These are phyloP conservation scores for Pseudogymnoascus sp. DNA, from an alignment of 2,329 filamentous ascomycete genomes.

Conservation along the genomic window DNA sequence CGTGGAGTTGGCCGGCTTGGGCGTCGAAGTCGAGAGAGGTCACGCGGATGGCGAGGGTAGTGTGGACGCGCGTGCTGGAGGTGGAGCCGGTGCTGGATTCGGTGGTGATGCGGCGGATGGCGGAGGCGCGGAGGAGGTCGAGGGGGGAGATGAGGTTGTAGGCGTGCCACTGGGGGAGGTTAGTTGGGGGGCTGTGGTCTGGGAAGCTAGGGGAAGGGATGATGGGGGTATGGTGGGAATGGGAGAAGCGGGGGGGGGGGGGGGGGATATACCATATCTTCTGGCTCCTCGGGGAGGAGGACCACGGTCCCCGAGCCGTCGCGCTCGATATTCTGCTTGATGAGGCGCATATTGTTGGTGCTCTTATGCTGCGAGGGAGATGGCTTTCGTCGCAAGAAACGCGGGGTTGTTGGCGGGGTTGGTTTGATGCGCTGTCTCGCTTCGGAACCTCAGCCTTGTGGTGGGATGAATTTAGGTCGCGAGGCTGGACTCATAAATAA, in stretches of 20 bases:
- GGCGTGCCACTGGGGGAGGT: constrained; percentile 53
- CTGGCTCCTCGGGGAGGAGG: constrained; percentile 62
- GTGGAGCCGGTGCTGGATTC: constrained; percentile 53
- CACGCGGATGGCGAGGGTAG: constrained; percentile 56
- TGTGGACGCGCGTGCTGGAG: constrained; percentile 54
- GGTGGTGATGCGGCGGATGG: constrained; percentile 54
- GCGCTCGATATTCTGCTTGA: constrained; percentile 58
- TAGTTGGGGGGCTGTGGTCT: constrained; percentile 12
- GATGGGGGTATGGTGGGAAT: background rate
- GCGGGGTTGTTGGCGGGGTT: background rate
- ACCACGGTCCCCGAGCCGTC: constrained; percentile 58
- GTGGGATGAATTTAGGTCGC: background rate
- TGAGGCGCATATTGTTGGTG: constrained; percentile 47
- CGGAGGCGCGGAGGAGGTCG: constrained; percentile 57
- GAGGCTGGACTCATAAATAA: background rate
- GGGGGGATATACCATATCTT: constrained; percentile 54
- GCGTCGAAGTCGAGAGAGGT: constrained; percentile 62
- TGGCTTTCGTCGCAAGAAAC: background rate
- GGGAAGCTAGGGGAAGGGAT: background rate
- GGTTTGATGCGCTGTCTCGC: background rate
- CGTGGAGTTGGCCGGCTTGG: constrained; percentile 58
- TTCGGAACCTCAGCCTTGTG: background rate
- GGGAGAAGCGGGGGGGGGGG: background rate
- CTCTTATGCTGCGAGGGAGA: background rate
- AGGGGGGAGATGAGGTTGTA: constrained; percentile 62